phyloP scores from a whole-genome alignment of 768 basidiomycete species.

The Russula sp. region DNA sequence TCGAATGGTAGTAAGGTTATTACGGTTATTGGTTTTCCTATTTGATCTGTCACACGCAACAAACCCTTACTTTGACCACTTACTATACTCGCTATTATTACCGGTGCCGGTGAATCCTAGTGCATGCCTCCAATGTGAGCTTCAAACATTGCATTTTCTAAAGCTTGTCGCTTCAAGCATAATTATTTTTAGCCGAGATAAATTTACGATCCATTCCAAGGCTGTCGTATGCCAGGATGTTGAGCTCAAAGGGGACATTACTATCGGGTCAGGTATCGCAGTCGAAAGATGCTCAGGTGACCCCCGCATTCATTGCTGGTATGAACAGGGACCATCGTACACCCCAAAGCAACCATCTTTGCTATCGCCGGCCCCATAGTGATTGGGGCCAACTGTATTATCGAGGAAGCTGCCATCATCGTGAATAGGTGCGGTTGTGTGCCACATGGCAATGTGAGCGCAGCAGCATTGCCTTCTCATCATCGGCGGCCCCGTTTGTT shows the following conservation, averaged over 20 bases:
- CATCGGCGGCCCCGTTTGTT: not conserved
- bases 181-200: slow-evolving; percentile 62
- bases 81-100: not conserved
- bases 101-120: not conserved
- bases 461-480: not conserved
- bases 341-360: slow-evolving; percentile 91
- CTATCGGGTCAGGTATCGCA: slow-evolving; percentile 72
- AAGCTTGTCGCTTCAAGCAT: not conserved
- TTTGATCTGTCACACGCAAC: slow-evolving; percentile 5
- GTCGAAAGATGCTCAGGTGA: not conserved
- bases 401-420: slow-evolving; percentile 88
- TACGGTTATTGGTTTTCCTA: slow-evolving; percentile 7
- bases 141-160: not conserved
- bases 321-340: slow-evolving; percentile 69
- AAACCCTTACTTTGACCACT: not conserved
- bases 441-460: slow-evolving; percentile 9
- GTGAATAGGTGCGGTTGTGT: slow-evolving; percentile 61
- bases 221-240: slow-evolving; percentile 91
- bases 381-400: slow-evolving; percentile 81
- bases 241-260: slow-evolving; percentile 90
- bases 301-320: not conserved
- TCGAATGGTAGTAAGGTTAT: not conserved
- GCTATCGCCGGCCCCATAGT: slow-evolving; percentile 88
- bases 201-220: slow-evolving; percentile 85
- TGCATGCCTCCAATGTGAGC: slow-evolving; percentile 25